Conservation (phyloP, 2,329 filamentous ascomycete genomes). For the Scedosporium boydii region DNA sequence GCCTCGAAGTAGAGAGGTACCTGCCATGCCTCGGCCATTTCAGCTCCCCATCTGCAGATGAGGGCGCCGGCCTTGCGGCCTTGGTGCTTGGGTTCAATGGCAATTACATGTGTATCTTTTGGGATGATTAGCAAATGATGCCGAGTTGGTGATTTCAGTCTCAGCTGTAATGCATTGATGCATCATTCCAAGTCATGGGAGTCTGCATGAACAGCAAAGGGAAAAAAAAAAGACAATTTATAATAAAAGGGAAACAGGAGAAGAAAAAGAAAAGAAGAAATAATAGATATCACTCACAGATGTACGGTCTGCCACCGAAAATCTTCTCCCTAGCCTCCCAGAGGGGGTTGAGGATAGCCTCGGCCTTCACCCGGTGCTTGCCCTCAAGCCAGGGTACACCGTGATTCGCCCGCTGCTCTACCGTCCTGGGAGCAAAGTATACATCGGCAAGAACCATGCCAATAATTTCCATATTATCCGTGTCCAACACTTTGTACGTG, state of each 20-base stretch:
- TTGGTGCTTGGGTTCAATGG: conserved; percentile 32
- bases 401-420: conserved; percentile 31
- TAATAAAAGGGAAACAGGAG: conserved; percentile 15
- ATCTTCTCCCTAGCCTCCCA: conserved; percentile 30
- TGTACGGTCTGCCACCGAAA: conserved; percentile 27
- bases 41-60: conserved; percentile 30
- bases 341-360: conserved; percentile 29
- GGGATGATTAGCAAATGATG: conserved; percentile 8
- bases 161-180: neutral
- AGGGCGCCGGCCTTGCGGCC: conserved; percentile 30
- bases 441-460: conserved; percentile 38
- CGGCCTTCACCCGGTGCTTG: conserved; percentile 30
- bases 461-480: conserved; percentile 29
- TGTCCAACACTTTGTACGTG: conserved; percentile 37
- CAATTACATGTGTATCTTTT: conserved; percentile 28
- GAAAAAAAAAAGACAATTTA: conserved; percentile 7
- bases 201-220: neutral
- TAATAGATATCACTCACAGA: conserved; percentile 26
- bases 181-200: neutral
- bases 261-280: conserved; percentile 9
- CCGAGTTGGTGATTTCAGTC: neutral
- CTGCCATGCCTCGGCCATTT: conserved; percentile 22
- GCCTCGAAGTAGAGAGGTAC: conserved; percentile 38
- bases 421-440: conserved; percentile 24
- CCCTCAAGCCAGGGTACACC: conserved; percentile 37